Base-by-base conservation (phyloP, 2,329 filamentous ascomycete genomes). In the Thielaviopsis punctulata region DNA sequence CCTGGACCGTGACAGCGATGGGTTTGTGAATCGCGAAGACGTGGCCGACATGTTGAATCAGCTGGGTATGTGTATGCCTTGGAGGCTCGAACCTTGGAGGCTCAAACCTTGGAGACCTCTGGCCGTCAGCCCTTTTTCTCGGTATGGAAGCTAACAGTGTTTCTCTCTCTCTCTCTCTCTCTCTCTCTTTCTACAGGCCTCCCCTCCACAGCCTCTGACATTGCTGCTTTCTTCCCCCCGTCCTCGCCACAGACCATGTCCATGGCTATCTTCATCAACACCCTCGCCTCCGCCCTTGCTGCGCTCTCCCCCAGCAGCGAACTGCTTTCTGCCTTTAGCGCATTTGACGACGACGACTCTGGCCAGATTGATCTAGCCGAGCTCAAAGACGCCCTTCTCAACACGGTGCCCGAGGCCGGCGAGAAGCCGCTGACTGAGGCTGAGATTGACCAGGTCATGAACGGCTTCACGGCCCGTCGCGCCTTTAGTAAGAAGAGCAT, bases 341-440 rank as follows among this genome's bases (percentile, higher is more conserved):
- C 92, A 0, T 96, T 96, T 63, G 92, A 98, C 62, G 86, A 94
- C 56, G 88, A 94, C 57, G 92, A 98, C 63, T 92, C 85, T 60
- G 92, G 92, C 2, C 88, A 95, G 65, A 80, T 96, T 39, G 88
- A 96, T 62, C 69, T 94, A 19, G 75, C 70, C 0, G 87, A 95
- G 65, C 68, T 98, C 56, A 79, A 84, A 45, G 86, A 92, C 59
- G 87, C 90, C 0, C 65, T 98, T 45, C 67, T 95, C 41, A 77
- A 88, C 58, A 95, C 88, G 1, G 79, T 80, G 0, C 86, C 87
- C 0, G 87, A 94, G 58, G 73, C 77, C 0, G 86, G 85, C 18
- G 75, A 79, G 63, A 70, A 69, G 39, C 66, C 75, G 0, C 66
- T 93, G 57, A 82, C 77, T 0, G 77, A 82, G 50, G 68, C 72